Evolutionary conservation across 2,329 filamentous ascomycete genomes (phyloP).

Genomic region (Pleurostoma richardsiae): DNA sequence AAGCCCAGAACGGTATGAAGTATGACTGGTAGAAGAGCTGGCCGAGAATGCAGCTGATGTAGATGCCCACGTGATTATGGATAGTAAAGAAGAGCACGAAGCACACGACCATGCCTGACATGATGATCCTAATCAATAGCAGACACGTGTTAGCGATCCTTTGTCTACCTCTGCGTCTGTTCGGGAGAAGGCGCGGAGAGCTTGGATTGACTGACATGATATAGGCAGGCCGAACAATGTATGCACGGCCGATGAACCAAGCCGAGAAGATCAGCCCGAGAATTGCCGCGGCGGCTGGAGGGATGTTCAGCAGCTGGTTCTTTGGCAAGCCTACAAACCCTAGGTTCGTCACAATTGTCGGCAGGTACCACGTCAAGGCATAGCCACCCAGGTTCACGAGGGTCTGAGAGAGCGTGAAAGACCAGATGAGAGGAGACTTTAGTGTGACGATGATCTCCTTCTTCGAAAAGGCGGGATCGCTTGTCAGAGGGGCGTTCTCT

Average conservation of each 20-base stretch:
- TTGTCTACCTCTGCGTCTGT: background rate
- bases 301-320: constrained; percentile 40
- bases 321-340: constrained; percentile 33
- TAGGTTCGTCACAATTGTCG: constrained; percentile 33
- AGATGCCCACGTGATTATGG: constrained; percentile 29
- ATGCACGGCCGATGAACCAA: constrained; percentile 28
- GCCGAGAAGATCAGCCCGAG: constrained; percentile 33
- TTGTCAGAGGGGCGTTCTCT: constrained; percentile 29
- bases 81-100: constrained; percentile 37
- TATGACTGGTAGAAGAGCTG: constrained; percentile 35
- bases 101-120: constrained; percentile 29
- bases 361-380: constrained; percentile 33
- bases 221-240: constrained; percentile 30
- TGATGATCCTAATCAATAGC: constrained; percentile 18
- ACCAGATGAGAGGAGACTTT: constrained; percentile 13
- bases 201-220: constrained; percentile 19
- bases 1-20: constrained; percentile 41
- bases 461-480: constrained; percentile 26
- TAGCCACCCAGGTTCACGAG: constrained; percentile 34
- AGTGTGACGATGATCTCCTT: constrained; percentile 28
- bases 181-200: no score
- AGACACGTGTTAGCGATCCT: background rate
- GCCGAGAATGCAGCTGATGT: constrained; percentile 36
- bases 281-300: constrained; percentile 32
- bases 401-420: constrained; percentile 18